Percentiles rank a stretch among this genome's conserved stretches.
These are phyloP conservation scores for Dentipellis sp. DNA, from an alignment of 768 basidiomycete genomes.

Conservation along the genomic window DNA sequence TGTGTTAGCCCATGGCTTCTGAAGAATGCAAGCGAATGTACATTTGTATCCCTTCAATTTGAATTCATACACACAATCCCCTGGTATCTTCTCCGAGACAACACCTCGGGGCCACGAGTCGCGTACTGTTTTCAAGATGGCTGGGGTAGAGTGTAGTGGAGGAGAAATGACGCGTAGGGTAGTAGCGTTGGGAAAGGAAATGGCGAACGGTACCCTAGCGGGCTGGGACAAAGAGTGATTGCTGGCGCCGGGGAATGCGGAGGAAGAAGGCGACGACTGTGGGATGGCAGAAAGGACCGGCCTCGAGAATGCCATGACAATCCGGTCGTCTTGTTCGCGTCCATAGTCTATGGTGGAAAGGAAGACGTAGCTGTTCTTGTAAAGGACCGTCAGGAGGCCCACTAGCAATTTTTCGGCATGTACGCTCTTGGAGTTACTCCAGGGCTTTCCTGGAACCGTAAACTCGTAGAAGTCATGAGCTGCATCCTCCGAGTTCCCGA, in stretches of 20 bases:
- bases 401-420: conserved; percentile 61
- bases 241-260: conserved; percentile 17
- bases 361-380: conserved; percentile 53
- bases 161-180: conserved; percentile 66
- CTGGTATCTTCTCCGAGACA: conserved; percentile 68
- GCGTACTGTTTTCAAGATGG: conserved; percentile 72
- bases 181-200: conserved; percentile 64
- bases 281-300: conserved; percentile 24
- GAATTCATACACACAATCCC: conserved; percentile 66
- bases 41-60: conserved; percentile 78
- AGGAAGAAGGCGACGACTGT: conserved; percentile 26
- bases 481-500: conserved; percentile 44
- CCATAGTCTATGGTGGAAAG: conserved; percentile 72
- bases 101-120: conserved; percentile 75
- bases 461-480: conserved; percentile 58
- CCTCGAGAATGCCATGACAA: conserved; percentile 63
- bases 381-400: conserved; percentile 53
- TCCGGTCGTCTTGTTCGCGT: conserved; percentile 62
- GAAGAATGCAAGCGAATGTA: conserved; percentile 23
- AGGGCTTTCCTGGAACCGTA: conserved; percentile 58
- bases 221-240: conserved; percentile 4
- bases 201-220: conserved; percentile 42
- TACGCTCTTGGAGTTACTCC: conserved; percentile 59
- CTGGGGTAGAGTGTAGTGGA: conserved; percentile 69
- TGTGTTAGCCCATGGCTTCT: no score